Base-by-base conservation (phyloP, 768 basidiomycete genomes). In the Suillus placidus region DNA sequence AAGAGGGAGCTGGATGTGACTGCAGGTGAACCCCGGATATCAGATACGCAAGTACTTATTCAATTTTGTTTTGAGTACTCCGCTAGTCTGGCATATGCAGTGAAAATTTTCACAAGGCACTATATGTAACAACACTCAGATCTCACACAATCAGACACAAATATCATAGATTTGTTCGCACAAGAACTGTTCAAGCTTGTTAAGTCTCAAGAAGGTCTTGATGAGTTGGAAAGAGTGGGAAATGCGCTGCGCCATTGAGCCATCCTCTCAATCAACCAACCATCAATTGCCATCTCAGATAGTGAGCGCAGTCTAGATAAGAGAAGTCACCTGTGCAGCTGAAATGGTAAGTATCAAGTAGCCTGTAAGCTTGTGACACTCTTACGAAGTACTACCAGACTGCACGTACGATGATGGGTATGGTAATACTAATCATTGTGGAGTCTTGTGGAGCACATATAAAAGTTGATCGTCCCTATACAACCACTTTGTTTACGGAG, bases 61-160 rank as follows among this genome's bases (percentile, higher is more conserved):
- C 54, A n/a, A n/a, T 34, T 55, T 55, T 34, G 20, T 13, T 34
- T 20, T 0, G 54, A 55, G 32, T 5, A 34, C 32, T 7, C 49
- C 51, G 51, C 26, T 18, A 6, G 54, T 55, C 12, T 13, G 20
- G 32, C 32, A 23, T 34, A 58, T 30, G 54, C 34, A 54, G 26
- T 54, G 12, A 64, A 55, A 71, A 68, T 38, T 60, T 71, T 69
- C 70, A 38, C 69, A 63, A 65, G 65, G 60, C 35, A 42, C 60
- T 38, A 16, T 30, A 26, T n/a, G n/a, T 51, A 32, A 30, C 30
- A 52, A 20, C 32, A 20, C 6, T 35, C 32, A 32, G 57, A 54
- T 67, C 69, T 68, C 69, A 72, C 71, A 72, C 69, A 69, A 68
- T 66, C 66, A 70, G 34, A 58, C 35, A 55, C 61, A 71, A 71